Evolutionary conservation across 352 stramenopile genomes (phyloP), one percentile per base, ranked within the genome.

Genomic region (Phytophthora uliginosa): DNA sequence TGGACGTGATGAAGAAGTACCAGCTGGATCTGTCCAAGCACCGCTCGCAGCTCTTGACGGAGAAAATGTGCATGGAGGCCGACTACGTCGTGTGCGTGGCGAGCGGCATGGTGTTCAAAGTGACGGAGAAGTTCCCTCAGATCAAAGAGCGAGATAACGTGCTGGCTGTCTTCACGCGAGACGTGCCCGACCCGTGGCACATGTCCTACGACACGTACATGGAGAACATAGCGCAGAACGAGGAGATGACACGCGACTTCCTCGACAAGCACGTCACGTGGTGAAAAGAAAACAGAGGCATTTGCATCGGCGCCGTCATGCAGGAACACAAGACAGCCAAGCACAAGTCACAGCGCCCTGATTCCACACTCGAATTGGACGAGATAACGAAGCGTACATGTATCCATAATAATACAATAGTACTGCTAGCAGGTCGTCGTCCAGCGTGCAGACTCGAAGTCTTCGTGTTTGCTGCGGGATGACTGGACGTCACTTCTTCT

Each of bases 121-220:
- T 95, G 13, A 60, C 68, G 52, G 84, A 93, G 76, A 81, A 89
- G 63, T 90, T 93, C 20, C 84, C 88, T 7, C 55, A 65, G 54
- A 75, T 92, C 66, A 86, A 88, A 57, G 84, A 93, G 59, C 77
- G 83, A 22, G 70, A 80, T 4, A 79, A 69, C 10, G 83, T 90
- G 73, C 79, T 95, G 17, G 84, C 76, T 61, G 84, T 77, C 58
- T 79, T 93, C 34, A 78, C 83, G 22, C 71, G 81, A 36, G 88
- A 95, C 74, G 74, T 95, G 28, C 88, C 86, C 4, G 88, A 95
- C 59, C 88, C 88, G 50, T 95, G 88, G 88, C 85, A 92, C 82
- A 95, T 95, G 88, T 78, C 84, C 28, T 93, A 93, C 69, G 84
- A 91, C 68, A 93, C 83, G 17, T 95, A 95, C 74, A 91, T 93